Conservation (phyloP, 306 rosid genomes). For the Ammopiptanthus mongolicus region DNA sequence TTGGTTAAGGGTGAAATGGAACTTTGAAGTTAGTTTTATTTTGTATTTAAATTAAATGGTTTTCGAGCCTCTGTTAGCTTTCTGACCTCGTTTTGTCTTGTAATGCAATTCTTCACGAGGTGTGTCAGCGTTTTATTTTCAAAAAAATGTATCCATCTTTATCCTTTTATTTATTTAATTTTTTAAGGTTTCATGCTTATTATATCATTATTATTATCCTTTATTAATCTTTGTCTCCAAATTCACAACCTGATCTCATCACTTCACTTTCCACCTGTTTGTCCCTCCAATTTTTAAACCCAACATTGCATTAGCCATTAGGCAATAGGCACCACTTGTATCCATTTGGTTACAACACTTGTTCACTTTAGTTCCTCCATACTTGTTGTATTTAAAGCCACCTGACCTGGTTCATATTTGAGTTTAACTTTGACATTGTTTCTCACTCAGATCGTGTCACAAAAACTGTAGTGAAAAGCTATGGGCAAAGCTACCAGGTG, state of each 20-base stretch:
- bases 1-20: background rate
- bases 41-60: background rate
- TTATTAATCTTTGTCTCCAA: slow-evolving; percentile 37
- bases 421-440: slow-evolving; percentile 10
- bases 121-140: slow-evolving; percentile 66
- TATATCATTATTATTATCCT: slow-evolving; percentile 8
- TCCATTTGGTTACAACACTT: slow-evolving; percentile 5
- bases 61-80: slow-evolving; percentile 35
- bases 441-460: slow-evolving; percentile 22
- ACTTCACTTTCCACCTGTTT: slow-evolving; percentile 38
- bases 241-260: slow-evolving; percentile 27
- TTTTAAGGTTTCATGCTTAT: slow-evolving; percentile 23
- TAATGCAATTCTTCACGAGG: slow-evolving; percentile 75
- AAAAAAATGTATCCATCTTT: slow-evolving; percentile 15
- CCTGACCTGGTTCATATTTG: slow-evolving; percentile 12
- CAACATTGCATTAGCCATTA: background rate
- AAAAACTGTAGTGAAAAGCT: slow-evolving; percentile 1
- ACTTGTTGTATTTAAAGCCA: background rate
- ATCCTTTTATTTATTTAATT: background rate
- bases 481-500: slow-evolving; percentile 75
- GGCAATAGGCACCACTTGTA: slow-evolving; percentile 19
- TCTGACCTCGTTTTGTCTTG: slow-evolving; percentile 63
- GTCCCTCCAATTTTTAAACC: background rate
- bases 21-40: slow-evolving; percentile 3
- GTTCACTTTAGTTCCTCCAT: background rate